phyloP scores from a whole-genome alignment of 1,284 basidiomycete genomes.

The Irpex sp. region DNA sequence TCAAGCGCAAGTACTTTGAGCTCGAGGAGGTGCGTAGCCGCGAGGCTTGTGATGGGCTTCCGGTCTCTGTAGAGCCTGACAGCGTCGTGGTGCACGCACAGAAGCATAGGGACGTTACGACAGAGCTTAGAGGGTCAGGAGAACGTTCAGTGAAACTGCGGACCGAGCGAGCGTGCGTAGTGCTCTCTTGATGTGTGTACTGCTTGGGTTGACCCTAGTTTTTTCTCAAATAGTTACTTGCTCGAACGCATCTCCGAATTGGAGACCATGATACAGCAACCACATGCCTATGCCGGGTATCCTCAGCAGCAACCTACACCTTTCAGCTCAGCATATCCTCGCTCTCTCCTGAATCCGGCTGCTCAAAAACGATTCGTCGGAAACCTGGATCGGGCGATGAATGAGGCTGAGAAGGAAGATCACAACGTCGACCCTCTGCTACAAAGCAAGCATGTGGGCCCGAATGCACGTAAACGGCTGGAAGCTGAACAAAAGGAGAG shows the following conservation, averaged over 20 bases:
- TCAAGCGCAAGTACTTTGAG: conserved; percentile 61
- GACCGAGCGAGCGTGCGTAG: conserved; percentile 55
- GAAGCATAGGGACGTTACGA: conserved; percentile 54
- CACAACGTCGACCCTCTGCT: conserved; percentile 41
- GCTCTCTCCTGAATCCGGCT: conserved; percentile 36
- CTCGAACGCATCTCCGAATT: conserved; percentile 59
- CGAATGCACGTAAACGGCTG: conserved; percentile 40
- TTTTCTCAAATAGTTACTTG: conserved; percentile 37
- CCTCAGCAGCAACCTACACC: conserved; percentile 8
- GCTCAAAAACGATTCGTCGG: conserved; percentile 34
- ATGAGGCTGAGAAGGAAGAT: conserved; percentile 46
- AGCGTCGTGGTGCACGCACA: conserved; percentile 23
- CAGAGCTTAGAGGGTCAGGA: conserved; percentile 50
- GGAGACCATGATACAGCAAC: conserved; percentile 32
- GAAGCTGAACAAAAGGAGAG: conserved; percentile 39
- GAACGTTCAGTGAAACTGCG: conserved; percentile 57
- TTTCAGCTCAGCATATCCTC: conserved; percentile 42
- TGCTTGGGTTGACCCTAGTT: conserved; percentile 4
- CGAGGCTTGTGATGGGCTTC: conserved; percentile 16
- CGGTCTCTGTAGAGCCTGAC: conserved; percentile 24
- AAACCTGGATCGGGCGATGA: conserved; percentile 46
- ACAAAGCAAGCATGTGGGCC: conserved; percentile 42
- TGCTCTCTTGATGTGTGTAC: background rate
- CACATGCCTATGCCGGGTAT: conserved; percentile 20
- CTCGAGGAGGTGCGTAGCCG: conserved; percentile 56